Base-by-base conservation (phyloP, 1,284 basidiomycete genomes). In the Phellinidium pouzarii region DNA sequence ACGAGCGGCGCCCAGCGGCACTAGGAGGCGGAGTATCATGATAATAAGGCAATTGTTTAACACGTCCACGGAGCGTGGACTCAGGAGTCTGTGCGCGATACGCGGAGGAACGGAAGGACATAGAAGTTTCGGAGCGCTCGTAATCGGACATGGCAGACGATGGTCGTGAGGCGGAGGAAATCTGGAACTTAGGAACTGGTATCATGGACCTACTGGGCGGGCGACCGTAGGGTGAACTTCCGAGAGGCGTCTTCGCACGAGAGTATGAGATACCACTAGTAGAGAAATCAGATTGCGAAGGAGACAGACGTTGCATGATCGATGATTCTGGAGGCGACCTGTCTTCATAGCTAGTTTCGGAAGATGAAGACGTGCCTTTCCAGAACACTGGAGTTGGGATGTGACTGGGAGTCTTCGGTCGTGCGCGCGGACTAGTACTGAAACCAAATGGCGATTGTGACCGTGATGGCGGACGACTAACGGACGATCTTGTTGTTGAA, bases 181-280 rank as follows among this genome's bases (percentile, higher is more conserved):
- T 66, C 47, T 86, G 82, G 1, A 90, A 71, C 57, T 75, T 81
- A 3, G 87, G 87, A 19, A 88, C 74, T 17, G 88, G 87, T 55
- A 91, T 90, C 78, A 80, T 84, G 3, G 87, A 90, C 53, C 84
- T 77, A 63, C 87, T 89, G 1, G 87, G 86, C 29, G 87, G 84
- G 34, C 88, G 76, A n/a, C 82, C 77, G 43, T 78, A 77, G 59
- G 79, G 80, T 7, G 65, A 69, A 42, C 63, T 56, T 29, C 71
- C 64, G 17, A 68, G 65, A 0, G 73, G 71, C 11, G 76, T 75
- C 44, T 68, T 65, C 6, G 69, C 64, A 41, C 71, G 66, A 5
- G 58, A 60, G 22, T 62, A 64, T 9, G 71, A 55, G 31, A 50
- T 50, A 27, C 53, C 52, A 62, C 38, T 50, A 34, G 59, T 46